phyloP scores from a whole-genome alignment of 2,329 filamentous ascomycete genomes.

The Cryphonectria parasitica region DNA sequence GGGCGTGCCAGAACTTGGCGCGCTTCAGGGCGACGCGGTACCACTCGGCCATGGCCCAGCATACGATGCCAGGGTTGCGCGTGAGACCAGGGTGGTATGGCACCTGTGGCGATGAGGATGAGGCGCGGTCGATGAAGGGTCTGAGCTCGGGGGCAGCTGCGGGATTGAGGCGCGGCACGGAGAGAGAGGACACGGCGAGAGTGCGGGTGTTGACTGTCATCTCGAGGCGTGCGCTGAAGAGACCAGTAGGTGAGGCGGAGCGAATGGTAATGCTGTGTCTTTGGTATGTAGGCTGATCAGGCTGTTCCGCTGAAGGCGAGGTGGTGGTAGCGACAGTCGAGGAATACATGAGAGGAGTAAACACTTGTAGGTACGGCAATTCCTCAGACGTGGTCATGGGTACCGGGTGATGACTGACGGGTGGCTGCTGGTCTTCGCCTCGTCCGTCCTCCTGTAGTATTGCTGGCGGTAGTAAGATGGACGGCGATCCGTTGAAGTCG shows the following conservation, averaged over 20 bases:
- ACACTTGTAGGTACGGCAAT: conserved; percentile 70
- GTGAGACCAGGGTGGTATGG: conserved; percentile 46
- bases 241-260: conserved; percentile 49
- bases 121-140: conserved; percentile 52
- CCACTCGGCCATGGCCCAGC: conserved; percentile 73
- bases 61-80: conserved; percentile 62
- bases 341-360: conserved; percentile 68
- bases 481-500: conserved; percentile 45
- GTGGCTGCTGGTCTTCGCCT: conserved; percentile 43
- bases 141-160: conserved; percentile 63
- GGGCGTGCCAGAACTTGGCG: conserved; percentile 64
- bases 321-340: conserved; percentile 54
- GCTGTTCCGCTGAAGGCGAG: conserved; percentile 37
- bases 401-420: conserved; percentile 67
- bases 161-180: conserved; percentile 59
- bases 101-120: conserved; percentile 33
- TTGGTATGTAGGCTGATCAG: conserved; percentile 47
- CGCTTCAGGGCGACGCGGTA: conserved; percentile 62
- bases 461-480: conserved; percentile 11
- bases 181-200: conserved; percentile 55
- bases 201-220: conserved; percentile 61
- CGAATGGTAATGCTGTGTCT: conserved; percentile 59
- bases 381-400: conserved; percentile 66
- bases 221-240: conserved; percentile 62
- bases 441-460: conserved; percentile 33